These are phyloP conservation scores for Megacollybia platyphylla DNA, from an alignment of 1,284 basidiomycete species.

Conservation along the genomic window DNA sequence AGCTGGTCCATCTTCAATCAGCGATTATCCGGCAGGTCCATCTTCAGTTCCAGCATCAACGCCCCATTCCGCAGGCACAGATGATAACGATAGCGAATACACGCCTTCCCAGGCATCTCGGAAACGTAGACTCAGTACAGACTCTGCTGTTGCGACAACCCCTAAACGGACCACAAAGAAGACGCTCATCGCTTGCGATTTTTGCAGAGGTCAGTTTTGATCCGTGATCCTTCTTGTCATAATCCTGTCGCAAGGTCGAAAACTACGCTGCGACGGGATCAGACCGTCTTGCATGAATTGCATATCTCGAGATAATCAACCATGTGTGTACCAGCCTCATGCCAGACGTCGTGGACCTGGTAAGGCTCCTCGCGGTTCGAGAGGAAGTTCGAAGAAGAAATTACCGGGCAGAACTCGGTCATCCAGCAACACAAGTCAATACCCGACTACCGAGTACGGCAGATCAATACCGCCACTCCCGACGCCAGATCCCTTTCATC, in stretches of 20 bases:
- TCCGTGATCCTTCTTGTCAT: constrained; percentile 4
- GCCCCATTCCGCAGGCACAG: constrained; percentile 6
- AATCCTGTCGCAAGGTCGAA: constrained; percentile 35
- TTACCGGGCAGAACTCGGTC: constrained; percentile 8
- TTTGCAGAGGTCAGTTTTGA: constrained; percentile 49
- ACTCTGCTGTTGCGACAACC: constrained; percentile 1
- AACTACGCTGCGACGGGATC: constrained; percentile 56
- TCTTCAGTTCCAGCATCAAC: not conserved
- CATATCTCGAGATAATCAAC: constrained; percentile 23
- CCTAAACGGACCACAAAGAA: constrained; percentile 27
- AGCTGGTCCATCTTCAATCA: too few relatives aligned
- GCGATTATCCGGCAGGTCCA: too few relatives aligned
- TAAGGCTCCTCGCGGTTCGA: constrained; percentile 42
- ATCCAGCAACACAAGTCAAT: not conserved
- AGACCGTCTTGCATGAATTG: constrained; percentile 52
- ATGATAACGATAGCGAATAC: constrained; percentile 11
- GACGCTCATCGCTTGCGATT: constrained; percentile 53
- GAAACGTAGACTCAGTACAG: constrained; percentile 5
- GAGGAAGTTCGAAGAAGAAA: constrained; percentile 19
- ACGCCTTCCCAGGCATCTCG: constrained; percentile 5
- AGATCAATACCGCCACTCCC: not conserved
- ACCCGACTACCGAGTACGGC: not conserved
- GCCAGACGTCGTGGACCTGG: constrained; percentile 59
- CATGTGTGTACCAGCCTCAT: constrained; percentile 40
- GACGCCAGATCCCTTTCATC: not conserved